Evolutionary conservation across 768 basidiomycete species (phyloP), one percentile per base, ranked within the genome.

Genomic region (Mycena maculata): DNA sequence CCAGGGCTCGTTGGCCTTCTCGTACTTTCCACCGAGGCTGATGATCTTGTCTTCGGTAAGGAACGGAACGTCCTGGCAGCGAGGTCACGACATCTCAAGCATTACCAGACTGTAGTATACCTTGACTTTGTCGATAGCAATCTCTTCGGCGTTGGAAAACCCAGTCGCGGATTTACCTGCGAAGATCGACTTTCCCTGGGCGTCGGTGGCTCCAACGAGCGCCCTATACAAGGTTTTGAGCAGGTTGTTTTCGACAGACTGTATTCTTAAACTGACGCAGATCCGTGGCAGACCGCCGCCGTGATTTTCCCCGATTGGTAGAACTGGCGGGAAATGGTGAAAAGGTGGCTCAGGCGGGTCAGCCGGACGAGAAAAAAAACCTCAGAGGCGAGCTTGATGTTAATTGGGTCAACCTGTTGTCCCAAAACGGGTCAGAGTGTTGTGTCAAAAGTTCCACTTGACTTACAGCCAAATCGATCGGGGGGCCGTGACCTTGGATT

Each of bases 261-360:
- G n/a, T n/a, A 8, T 11, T 27, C 27, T 18, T 59, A 31, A 47
- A 82, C 87, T 74, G 70, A 90, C 85, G 87, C 91, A 56, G 92
- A 87, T 18, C 92, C 93, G 78, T 94, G 93, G 81, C 93, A 94
- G 27, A 95, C 92, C 4, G 91, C 91, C 4, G 88, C 72, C 9
- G 88, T 85, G 66, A 90, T 77, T 79, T 92, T 94, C 48, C 87
- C 88, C 13, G 84, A 75, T 57, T 84, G 84, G 80, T 86, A 93
- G 78, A 93, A 90, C 90, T 92, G 52, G 5, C 30, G 12, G 12
- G 31, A 31, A 28, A 39, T 36, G 33, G 33, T 6, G 33, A 13
- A 13, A 13, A 65, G 62, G 65, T 38, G 16, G 22, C 28, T 48
- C 57, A 22, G 60, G 18, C 31, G 16, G 23, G 33, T n/a, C 15